Conservation (phyloP, 257 asterid genomes). For the Fraxinus pennsylvanica region DNA sequence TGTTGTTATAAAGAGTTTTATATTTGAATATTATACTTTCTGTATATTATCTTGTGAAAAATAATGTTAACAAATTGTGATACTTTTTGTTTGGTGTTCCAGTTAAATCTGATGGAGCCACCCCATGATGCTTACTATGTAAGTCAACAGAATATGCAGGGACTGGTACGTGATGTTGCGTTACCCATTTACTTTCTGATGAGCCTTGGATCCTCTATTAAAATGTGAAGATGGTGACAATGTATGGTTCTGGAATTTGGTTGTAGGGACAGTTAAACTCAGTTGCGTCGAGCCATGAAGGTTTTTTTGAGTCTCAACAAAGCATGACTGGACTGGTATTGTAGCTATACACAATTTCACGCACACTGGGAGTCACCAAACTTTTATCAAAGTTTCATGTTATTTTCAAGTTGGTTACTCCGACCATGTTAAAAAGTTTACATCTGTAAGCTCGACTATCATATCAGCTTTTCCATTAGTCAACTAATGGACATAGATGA, state of each 20-base stretch:
- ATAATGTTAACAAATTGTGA: slow-evolving; percentile 13
- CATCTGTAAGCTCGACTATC: not conserved
- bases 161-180: slow-evolving; percentile 65
- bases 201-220: slow-evolving; percentile 33
- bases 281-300: slow-evolving; percentile 68
- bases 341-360: slow-evolving; percentile 20
- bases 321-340: slow-evolving; percentile 75
- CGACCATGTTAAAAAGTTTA: not conserved
- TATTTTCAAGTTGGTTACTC: not conserved
- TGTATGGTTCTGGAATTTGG: slow-evolving; percentile 28
- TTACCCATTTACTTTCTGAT: not conserved
- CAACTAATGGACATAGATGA: slow-evolving; percentile 20
- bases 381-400: not conserved
- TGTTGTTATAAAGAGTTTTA: not conserved
- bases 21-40: slow-evolving; percentile 7
- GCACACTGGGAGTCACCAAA: not conserved
- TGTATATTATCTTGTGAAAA: slow-evolving; percentile 39
- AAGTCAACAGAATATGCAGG: slow-evolving; percentile 70
- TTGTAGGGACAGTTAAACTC: slow-evolving; percentile 76
- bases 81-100: slow-evolving; percentile 38
- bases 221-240: slow-evolving; percentile 8
- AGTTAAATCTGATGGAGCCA: slow-evolving; percentile 84
- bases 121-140: slow-evolving; percentile 83
- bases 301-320: slow-evolving; percentile 68
- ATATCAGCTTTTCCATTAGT: not conserved